Base-by-base conservation (phyloP, 2,329 filamentous ascomycete genomes). In the Fusarium nodosum region DNA sequence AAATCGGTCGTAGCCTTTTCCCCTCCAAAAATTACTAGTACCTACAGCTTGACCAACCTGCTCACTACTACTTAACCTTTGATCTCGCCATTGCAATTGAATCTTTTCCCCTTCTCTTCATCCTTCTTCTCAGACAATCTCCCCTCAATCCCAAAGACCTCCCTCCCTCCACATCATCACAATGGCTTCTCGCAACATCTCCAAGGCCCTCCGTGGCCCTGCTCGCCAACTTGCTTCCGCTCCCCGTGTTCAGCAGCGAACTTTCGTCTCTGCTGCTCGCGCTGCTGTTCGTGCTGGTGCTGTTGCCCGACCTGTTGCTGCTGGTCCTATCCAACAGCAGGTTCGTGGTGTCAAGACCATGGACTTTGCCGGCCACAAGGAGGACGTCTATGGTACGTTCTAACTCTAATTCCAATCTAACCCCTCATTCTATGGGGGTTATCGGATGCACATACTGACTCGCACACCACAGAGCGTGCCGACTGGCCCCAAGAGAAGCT, bases 401-500 rank as follows among this genome's bases (percentile, higher is more conserved):
- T 20, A 24, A 28, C 22, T 36, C 33, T 39, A 48, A 26, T 26
- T 51, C 34, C 24, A 26, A 30, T 60, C 69, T 45, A 22, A 28
- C 26, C 38, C 53, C 44, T 24, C 22, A 46, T 20, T 63, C 30
- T 36, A 18, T 26, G 15, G 36, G 10, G 13, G 28, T 30, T 13
- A 56, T 51, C 26, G 45, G 26, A 31, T 11, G 47, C 41, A 20
- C 30, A 58, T 60, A 28, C 77, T 81, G 62, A 79, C 65, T 41
- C 61, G 45, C 68, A 75, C 61, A n/a, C 39, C 64, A 56, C 24
- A 96, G 96, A 99, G 90, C 94, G 96, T 85, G 93, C 89, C 81
- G 96, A 99, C 87, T 99, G 96, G 96, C 96, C 96, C 75, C 90
- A 92, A 82, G 95, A 97, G 88, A 98, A 97, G 91, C 93, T 99